phyloP scores from a whole-genome alignment of 2,329 filamentous ascomycete species.

The Aspergillus sp. region DNA sequence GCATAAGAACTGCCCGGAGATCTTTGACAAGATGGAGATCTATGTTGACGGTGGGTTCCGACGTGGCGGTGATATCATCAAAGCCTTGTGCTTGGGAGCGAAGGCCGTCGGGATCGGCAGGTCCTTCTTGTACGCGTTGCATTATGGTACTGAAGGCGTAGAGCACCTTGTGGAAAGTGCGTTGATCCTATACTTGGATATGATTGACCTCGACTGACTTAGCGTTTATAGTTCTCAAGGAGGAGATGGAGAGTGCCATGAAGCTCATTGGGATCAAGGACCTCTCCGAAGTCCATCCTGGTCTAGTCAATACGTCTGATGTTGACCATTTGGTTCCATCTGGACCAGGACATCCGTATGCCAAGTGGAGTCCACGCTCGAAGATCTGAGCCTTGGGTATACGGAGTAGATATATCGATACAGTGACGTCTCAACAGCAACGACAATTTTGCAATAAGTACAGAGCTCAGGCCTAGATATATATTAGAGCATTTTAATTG shows the following conservation, averaged over 20 bases:
- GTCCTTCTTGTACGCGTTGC: constrained; percentile 18
- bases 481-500: too few relatives aligned
- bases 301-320: constrained; percentile 9
- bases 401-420: not conserved
- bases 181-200: not conserved
- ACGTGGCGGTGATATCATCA: constrained; percentile 54
- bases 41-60: constrained; percentile 54
- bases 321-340: constrained; percentile 8
- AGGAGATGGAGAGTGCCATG: constrained; percentile 10
- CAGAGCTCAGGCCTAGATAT: too few relatives aligned
- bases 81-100: constrained; percentile 52
- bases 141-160: not conserved
- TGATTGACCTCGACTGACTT: not conserved
- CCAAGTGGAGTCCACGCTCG: not conserved
- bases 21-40: constrained; percentile 49
- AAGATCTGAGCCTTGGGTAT: not conserved
- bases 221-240: constrained; percentile 6
- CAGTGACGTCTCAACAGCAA: too few relatives aligned
- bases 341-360: not conserved
- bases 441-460: too few relatives aligned
- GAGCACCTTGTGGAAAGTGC: not conserved
- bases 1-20: constrained; percentile 47
- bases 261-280: constrained; percentile 8
- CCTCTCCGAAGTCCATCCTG: constrained; percentile 5
- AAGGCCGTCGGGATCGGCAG: constrained; percentile 51